phyloP scores from a whole-genome alignment of 2,329 filamentous ascomycete genomes.

The Aspergillus awamori region DNA sequence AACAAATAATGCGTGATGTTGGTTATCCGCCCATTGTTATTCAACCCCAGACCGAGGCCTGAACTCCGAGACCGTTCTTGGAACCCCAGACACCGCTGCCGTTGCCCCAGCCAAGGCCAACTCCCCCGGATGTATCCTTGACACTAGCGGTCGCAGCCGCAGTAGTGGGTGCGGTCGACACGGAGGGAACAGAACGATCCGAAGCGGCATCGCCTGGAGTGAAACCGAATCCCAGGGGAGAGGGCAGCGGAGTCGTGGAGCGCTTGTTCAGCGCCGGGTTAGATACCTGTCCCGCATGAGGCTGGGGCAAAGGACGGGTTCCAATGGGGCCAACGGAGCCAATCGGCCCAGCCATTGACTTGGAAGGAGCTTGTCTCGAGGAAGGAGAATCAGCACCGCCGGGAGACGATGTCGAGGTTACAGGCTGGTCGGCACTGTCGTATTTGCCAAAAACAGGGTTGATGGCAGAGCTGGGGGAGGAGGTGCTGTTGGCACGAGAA shows the following conservation, averaged over 20 bases:
- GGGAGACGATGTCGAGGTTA: constrained; percentile 83
- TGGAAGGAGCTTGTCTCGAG: constrained; percentile 62
- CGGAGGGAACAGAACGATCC: constrained; percentile 59
- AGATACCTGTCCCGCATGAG: constrained; percentile 48
- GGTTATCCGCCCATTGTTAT: neutral
- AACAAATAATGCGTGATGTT: constrained; percentile 15
- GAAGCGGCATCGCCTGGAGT: constrained; percentile 57
- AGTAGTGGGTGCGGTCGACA: constrained; percentile 60
- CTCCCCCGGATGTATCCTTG: constrained; percentile 48
- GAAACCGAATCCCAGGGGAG: constrained; percentile 78
- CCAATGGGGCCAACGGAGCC: constrained; percentile 87
- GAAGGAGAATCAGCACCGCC: constrained; percentile 73
- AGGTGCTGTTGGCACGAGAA: constrained; percentile 79
- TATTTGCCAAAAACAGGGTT: constrained; percentile 60
- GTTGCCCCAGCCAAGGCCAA: constrained; percentile 71
- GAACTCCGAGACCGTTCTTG: constrained; percentile 78
- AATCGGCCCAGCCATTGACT: constrained; percentile 54
- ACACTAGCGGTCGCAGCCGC: constrained; percentile 33
- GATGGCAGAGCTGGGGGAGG: constrained; percentile 64
- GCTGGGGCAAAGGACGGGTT: constrained; percentile 72
- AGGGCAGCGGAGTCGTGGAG: constrained; percentile 87
- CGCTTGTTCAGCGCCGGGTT: constrained; percentile 73
- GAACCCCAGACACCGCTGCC: constrained; percentile 83
- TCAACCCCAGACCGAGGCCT: constrained; percentile 93
- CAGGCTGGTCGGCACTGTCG: constrained; percentile 65